These are phyloP conservation scores for Pythium pyrilobum DNA, from an alignment of 352 stramenopile genomes.

Conservation along the genomic window DNA sequence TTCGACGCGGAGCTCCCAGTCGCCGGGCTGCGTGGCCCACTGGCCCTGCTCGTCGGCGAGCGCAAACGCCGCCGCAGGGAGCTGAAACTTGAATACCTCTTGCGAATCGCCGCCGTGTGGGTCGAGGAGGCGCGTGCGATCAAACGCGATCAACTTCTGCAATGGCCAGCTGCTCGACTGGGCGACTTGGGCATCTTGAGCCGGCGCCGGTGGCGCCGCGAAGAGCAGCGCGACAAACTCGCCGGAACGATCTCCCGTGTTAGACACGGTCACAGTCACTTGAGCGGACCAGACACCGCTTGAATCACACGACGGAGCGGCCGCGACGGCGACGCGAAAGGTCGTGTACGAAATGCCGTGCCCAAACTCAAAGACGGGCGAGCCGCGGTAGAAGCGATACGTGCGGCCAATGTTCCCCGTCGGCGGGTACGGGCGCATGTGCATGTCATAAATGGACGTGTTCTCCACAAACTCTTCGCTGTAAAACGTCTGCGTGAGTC, in stretches of 20 bases:
- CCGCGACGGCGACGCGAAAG: slow-evolving; percentile 33
- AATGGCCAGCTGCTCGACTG: slow-evolving; percentile 29
- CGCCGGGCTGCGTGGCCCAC: slow-evolving; percentile 30
- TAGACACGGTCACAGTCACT: slow-evolving; percentile 38
- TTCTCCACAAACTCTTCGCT: slow-evolving; percentile 34
- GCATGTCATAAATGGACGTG: slow-evolving; percentile 74
- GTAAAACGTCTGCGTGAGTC: slow-evolving; percentile 74
- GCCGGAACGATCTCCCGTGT: slow-evolving; percentile 31
- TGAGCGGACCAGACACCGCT: slow-evolving; percentile 1
- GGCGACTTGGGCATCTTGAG: neutral
- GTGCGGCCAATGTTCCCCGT: slow-evolving; percentile 69
- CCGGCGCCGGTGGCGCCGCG: slow-evolving; percentile 18
- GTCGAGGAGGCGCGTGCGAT: slow-evolving; percentile 35
- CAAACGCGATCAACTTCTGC: slow-evolving; percentile 53
- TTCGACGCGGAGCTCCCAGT: slow-evolving; percentile 26
- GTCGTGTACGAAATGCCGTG: slow-evolving; percentile 75
- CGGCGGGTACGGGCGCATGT: slow-evolving; percentile 68
- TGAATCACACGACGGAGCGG: neutral
- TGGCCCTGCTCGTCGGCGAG: slow-evolving; percentile 32
- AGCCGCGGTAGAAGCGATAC: slow-evolving; percentile 78
- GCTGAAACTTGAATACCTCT: slow-evolving; percentile 22
- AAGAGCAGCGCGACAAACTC: slow-evolving; percentile 34
- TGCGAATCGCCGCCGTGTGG: slow-evolving; percentile 15
- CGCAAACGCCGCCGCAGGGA: slow-evolving; percentile 34
- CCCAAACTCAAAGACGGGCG: slow-evolving; percentile 69